These are phyloP conservation scores for Paxillus involutus DNA, from an alignment of 768 basidiomycete genomes.

Conservation along the genomic window DNA sequence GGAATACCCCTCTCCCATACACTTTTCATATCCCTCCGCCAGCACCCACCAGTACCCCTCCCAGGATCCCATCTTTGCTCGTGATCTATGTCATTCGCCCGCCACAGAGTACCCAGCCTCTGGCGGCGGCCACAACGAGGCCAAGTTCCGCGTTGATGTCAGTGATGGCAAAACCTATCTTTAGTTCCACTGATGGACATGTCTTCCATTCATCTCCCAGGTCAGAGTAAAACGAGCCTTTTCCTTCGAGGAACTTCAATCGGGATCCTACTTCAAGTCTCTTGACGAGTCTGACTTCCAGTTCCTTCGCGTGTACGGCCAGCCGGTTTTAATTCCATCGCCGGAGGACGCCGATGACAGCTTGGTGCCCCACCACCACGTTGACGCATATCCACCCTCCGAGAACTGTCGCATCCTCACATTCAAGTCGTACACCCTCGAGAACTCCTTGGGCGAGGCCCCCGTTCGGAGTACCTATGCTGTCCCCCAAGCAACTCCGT, in stretches of 20 bases:
- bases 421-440: conserved; percentile 30
- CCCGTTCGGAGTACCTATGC: background rate
- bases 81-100: conserved; percentile 4
- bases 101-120: conserved; percentile 1
- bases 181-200: background rate
- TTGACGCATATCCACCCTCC: conserved; percentile 1
- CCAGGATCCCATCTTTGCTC: background rate
- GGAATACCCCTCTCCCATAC: conserved; percentile 7
- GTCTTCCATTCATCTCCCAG: conserved; percentile 12
- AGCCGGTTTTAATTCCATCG: conserved; percentile 30
- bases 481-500: background rate
- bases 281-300: conserved; percentile 34
- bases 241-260: conserved; percentile 34
- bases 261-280: conserved; percentile 28
- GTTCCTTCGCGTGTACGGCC: conserved; percentile 32
- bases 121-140: conserved; percentile 8
- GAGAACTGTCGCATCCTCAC: conserved; percentile 4
- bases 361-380: conserved; percentile 10
- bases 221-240: conserved; percentile 32
- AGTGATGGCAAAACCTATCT: background rate
- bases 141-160: conserved; percentile 26
- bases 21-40: background rate
- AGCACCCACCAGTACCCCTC: background rate
- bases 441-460: conserved; percentile 26
- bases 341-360: conserved; percentile 21